Evolutionary conservation across 2,329 filamentous ascomycete species (phyloP).

Genomic region (Blastomyces gilchristii): DNA sequence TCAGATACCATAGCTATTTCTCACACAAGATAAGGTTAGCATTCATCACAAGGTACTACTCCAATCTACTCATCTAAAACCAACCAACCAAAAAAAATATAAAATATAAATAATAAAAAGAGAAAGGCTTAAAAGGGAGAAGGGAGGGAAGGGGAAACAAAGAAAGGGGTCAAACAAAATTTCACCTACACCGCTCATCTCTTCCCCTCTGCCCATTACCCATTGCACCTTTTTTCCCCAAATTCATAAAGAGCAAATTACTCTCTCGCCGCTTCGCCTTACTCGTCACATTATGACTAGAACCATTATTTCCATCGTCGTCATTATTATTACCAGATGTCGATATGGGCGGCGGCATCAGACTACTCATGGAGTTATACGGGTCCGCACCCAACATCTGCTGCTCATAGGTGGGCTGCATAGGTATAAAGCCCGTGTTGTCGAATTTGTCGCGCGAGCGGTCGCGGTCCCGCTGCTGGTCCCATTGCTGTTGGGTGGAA

Average conservation of each 20-base stretch:
- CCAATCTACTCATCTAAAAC: background rate
- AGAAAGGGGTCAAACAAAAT: background rate
- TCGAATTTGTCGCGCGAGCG: slow-evolving; percentile 31
- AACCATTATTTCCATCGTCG: background rate
- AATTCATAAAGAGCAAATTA: slow-evolving; percentile 39
- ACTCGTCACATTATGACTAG: slow-evolving; percentile 13
- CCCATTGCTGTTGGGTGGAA: slow-evolving; percentile 17
- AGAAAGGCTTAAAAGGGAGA: too few species aligned
- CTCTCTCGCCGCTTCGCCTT: slow-evolving; percentile 42
- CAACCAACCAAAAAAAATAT: too few species aligned
- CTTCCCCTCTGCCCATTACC: background rate
- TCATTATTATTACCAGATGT: slow-evolving; percentile 14
- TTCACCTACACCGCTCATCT: slow-evolving; percentile 2
- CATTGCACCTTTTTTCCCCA: slow-evolving; percentile 21
- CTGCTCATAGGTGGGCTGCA: slow-evolving; percentile 42
- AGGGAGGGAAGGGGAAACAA: background rate
- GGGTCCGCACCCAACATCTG: slow-evolving; percentile 22
- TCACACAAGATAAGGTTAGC: background rate
- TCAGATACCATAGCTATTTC: slow-evolving; percentile 12
- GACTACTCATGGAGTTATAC: slow-evolving; percentile 30
- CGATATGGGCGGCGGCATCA: slow-evolving; percentile 26
- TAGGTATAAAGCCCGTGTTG: slow-evolving; percentile 43
- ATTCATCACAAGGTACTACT: background rate
- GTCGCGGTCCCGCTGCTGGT: background rate
- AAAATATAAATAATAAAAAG: too few species aligned